A percentile compares a stretch with the other conserved stretches of the same genome.
phyloP scores from a whole-genome alignment of 768 basidiomycete species.

The Boletus reticuloceps region DNA sequence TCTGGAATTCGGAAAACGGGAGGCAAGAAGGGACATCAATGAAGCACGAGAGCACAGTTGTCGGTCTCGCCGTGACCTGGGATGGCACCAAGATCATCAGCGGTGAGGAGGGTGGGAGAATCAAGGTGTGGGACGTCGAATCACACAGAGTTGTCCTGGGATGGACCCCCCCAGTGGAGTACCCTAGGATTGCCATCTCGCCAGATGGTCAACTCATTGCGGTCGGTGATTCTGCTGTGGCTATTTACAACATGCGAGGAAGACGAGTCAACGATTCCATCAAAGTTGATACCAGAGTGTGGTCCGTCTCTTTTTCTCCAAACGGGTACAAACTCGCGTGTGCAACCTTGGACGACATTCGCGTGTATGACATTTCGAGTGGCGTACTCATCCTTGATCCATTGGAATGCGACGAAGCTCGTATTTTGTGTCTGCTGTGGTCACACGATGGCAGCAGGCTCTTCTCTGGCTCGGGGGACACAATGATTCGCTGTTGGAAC shows the following conservation, averaged over 20 bases:
- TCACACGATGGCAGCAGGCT: background rate
- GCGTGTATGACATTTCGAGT: background rate
- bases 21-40: background rate
- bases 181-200: background rate
- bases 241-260: background rate
- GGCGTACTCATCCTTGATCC: background rate
- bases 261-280: background rate
- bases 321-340: background rate
- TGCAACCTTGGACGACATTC: background rate
- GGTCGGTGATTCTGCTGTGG: background rate
- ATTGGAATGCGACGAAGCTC: background rate
- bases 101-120: no score
- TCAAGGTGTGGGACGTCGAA: background rate
- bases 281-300: background rate
- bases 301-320: background rate
- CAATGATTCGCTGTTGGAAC: conserved; percentile 12
- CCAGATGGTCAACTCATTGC: conserved; percentile 2
- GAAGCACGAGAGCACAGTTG: background rate
- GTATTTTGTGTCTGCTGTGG: background rate
- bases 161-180: background rate
- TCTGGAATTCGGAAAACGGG: background rate
- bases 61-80: background rate
- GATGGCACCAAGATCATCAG: conserved; percentile 5
- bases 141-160: background rate
- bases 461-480: background rate